A percentile compares a stretch with the other conserved stretches of the same genome.
These are phyloP conservation scores for Schizophyllum amplum DNA, from an alignment of 1,284 basidiomycete genomes.

Conservation along the genomic window DNA sequence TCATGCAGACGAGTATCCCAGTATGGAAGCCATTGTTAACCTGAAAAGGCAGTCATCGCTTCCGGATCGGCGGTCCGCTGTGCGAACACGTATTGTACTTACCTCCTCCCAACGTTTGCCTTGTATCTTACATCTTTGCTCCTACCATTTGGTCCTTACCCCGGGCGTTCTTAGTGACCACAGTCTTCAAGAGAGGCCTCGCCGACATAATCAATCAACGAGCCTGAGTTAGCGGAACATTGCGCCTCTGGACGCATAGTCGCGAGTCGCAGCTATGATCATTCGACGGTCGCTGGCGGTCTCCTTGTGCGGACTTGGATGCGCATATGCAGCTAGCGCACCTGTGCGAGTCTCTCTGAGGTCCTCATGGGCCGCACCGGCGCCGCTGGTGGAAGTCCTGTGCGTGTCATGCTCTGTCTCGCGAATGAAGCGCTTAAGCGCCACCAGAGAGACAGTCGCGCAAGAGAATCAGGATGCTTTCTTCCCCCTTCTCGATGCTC, in stretches of 20 bases:
- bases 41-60: no score
- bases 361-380: slow-evolving; percentile 75
- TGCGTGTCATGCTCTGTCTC: slow-evolving; percentile 21
- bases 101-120: no score
- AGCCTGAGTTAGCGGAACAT: not conserved
- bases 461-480: slow-evolving; percentile 60
- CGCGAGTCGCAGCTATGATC: not conserved
- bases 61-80: no score
- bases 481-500: slow-evolving; percentile 58
- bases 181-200: no score
- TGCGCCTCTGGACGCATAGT: not conserved
- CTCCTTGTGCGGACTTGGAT: not conserved
- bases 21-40: no score
- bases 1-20: no score
- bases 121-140: no score
- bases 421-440: slow-evolving; percentile 6
- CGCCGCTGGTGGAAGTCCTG: slow-evolving; percentile 77
- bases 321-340: slow-evolving; percentile 35
- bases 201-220: not conserved
- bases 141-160: no score
- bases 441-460: slow-evolving; percentile 37
- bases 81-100: no score
- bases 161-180: no score
- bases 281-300: not conserved
- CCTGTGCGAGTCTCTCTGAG: slow-evolving; percentile 73